Percentiles rank a stretch among this genome's conserved stretches.
phyloP scores from a whole-genome alignment of 768 basidiomycete species.

The Trametes cinnabarina region DNA sequence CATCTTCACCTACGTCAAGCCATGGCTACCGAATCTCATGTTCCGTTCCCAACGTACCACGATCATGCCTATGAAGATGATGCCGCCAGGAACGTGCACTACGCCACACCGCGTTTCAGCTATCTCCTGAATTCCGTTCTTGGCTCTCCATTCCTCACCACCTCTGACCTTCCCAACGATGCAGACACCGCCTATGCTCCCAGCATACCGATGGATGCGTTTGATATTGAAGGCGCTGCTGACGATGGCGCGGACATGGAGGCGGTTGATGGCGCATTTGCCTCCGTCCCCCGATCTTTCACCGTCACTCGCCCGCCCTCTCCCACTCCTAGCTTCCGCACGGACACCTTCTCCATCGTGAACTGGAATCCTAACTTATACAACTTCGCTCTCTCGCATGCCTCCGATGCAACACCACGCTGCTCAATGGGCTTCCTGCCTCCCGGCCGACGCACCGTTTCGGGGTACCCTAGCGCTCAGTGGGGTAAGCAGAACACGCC shows the following conservation, averaged over 20 bases:
- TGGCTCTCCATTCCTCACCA: conserved; percentile 33
- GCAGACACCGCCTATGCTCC: conserved; percentile 14
- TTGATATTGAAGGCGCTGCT: conserved; percentile 16
- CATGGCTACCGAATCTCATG: conserved; percentile 7
- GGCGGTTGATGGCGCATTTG: conserved; percentile 29
- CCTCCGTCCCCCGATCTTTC: conserved; percentile 27
- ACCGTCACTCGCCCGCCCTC: conserved; percentile 42
- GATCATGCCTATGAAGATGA: conserved; percentile 1
- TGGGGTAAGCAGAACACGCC: conserved; percentile 5
- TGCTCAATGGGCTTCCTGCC: conserved; percentile 28
- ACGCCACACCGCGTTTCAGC: conserved; percentile 29
- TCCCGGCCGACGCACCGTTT: conserved; percentile 21
- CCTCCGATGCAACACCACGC: conserved; percentile 30
- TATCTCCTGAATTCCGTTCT: conserved; percentile 36
- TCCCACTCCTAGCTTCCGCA: conserved; percentile 39
- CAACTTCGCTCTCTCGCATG: conserved; percentile 4
- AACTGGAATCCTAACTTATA: conserved; percentile 32
- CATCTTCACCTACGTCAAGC: neutral
- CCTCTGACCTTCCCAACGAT: conserved; percentile 27
- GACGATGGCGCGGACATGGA: conserved; percentile 25
- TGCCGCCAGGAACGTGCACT: neutral
- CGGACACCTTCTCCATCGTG: conserved; percentile 46
- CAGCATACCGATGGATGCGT: conserved; percentile 2
- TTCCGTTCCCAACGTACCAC: conserved; percentile 13
- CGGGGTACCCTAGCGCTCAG: conserved; percentile 17